Conservation (phyloP, 768 basidiomycete genomes). For the Terana coerulea region DNA sequence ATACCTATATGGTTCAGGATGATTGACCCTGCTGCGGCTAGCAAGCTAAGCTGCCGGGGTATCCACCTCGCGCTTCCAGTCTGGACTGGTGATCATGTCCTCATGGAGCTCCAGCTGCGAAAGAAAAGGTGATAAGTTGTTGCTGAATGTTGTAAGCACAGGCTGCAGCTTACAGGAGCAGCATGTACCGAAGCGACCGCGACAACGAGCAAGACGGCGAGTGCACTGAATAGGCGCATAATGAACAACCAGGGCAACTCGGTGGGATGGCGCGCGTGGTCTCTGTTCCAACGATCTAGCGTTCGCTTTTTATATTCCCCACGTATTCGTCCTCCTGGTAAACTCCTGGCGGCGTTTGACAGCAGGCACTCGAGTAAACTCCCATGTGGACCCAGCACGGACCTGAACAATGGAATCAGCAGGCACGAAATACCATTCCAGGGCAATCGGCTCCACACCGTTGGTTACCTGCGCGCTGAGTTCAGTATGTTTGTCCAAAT, state of each 20-base stretch:
- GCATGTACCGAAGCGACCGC: not conserved
- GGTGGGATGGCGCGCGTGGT: no score
- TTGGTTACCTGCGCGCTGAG: no score
- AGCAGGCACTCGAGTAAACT: conserved; percentile 2
- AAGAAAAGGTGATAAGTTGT: no score
- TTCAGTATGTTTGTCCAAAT: no score
- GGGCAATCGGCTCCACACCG: no score
- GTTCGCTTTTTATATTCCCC: not conserved
- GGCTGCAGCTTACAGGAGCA: not conserved
- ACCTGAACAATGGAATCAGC: no score
- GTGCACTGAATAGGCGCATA: conserved; percentile 1
- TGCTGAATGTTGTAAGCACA: no score
- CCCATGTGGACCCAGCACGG: conserved; percentile 4
- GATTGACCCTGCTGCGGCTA: no score
- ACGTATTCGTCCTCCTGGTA: not conserved
- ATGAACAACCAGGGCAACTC: no score
- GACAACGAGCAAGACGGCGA: not conserved
- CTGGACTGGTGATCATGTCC: not conserved
- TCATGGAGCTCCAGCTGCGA: not conserved
- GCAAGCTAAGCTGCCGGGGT: no score
- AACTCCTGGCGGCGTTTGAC: not conserved
- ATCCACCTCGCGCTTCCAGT: not conserved
- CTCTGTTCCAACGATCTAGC: not conserved
- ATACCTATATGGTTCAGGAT: no score
- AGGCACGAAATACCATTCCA: no score